Evolutionary conservation across 345 rosid genomes (phyloP), one percentile per base, ranked within the genome.

Genomic region (Corymbia maculata): DNA sequence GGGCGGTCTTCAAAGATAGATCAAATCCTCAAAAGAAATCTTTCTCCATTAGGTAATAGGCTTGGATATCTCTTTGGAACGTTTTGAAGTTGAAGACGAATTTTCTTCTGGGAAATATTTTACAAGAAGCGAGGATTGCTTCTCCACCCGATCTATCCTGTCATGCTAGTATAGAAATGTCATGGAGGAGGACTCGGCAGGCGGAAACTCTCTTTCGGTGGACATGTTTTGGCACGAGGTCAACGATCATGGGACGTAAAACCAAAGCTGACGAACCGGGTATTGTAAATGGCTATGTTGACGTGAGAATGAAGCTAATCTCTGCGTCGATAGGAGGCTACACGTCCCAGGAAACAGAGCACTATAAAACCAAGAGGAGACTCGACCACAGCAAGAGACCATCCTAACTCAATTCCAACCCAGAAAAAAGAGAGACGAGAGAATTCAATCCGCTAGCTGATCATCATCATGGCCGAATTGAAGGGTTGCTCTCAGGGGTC

Each of bases 271-370:
- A 64, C 36, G 30, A n/a, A 64, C 1, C 6, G 36, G n/a, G 75
- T 0, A 64, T 0, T 0, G n/a, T n/a, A 14, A 26, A n/a, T 7
- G 75, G 15, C 19, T 55, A 64, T 64, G 75, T 42, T 42, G 9
- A n/a, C 42, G 75, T 14, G 30, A 64, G 15, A 64, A n/a, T n/a
- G 75, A 64, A 64, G 75, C 19, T n/a, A n/a, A n/a, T 64, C 17
- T 64, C 75, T n/a, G 19, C 75, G 75, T 64, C 75, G 30, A n/a
- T 13, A 64, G 42, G 75, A 64, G 36, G 75, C 75, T 64, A 64
- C 75, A 64, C 75, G 75, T 64, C 75, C 75, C 36, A 7, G 42
- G 36, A n/a, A 64, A 64, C 75, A 64, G 36, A 64, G 75, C 75
- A 13, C 75, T 13, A 64, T 26, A n/a, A 64, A 64, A 28, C 70